phyloP scores from a whole-genome alignment of 371 early-diverging fungal species.

The Synchytrium microbalum region DNA sequence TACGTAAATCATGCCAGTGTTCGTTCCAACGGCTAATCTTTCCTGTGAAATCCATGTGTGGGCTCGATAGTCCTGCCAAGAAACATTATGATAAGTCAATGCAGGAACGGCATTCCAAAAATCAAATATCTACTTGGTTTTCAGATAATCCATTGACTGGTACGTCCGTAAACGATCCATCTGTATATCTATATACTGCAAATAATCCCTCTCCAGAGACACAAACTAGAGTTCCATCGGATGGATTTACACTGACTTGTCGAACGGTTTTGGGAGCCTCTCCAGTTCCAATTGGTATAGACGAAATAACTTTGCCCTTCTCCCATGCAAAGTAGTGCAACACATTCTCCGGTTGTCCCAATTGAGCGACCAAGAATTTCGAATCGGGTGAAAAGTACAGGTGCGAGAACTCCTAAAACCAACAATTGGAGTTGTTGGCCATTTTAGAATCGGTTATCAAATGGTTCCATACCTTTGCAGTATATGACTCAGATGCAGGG shows the following conservation, averaged over 20 bases:
- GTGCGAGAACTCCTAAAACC: conserved; percentile 33
- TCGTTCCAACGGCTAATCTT: conserved; percentile 30
- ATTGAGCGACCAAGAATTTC: conserved; percentile 38
- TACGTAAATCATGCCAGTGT: conserved; percentile 31
- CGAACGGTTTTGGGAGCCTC: conserved; percentile 16
- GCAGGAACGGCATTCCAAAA: not conserved
- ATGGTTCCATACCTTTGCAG: not conserved
- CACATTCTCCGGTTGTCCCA: conserved; percentile 39
- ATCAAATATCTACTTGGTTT: conserved; percentile 20
- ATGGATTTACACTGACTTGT: conserved; percentile 40
- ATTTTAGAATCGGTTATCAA: too few relatives aligned
- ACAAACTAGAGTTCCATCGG: conserved; percentile 39
- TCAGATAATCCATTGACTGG: conserved; percentile 32
- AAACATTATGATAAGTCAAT: not conserved
- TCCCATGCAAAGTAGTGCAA: conserved; percentile 35
- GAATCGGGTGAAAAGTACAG: conserved; percentile 38
- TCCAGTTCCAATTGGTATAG: conserved; percentile 13
- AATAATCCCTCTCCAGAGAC: conserved; percentile 38
- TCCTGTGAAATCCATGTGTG: conserved; percentile 41
- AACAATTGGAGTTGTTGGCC: too few relatives aligned
- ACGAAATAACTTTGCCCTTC: conserved; percentile 30
- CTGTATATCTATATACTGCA: conserved; percentile 38
- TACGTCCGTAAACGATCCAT: conserved; percentile 35
- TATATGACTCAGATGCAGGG: not conserved
- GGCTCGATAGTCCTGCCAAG: conserved; percentile 26